Evolutionary conservation across 345 rosid species (phyloP).

Genomic region (Odontarrhena argentea): DNA sequence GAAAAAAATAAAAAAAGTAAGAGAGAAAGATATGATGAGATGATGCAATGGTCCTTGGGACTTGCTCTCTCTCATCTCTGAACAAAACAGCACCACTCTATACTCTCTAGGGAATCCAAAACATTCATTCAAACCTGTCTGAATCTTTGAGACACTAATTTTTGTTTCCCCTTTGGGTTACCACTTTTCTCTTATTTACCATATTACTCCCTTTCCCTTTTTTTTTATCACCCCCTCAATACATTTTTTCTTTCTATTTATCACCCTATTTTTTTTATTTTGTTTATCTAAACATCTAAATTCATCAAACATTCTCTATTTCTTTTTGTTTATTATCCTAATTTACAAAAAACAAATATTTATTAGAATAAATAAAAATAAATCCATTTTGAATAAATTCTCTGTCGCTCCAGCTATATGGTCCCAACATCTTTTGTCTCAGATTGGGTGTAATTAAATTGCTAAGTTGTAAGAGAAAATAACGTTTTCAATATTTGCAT

Average conservation of each 20-base stretch:
- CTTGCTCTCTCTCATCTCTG: conserved; percentile 39
- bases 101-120: conserved; percentile 39
- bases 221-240: conserved; percentile 30
- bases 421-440: conserved; percentile 39
- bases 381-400: conserved; percentile 6
- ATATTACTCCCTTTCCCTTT: conserved; percentile 32
- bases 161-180: conserved; percentile 41
- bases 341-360: neutral
- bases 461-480: conserved; percentile 14
- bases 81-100: conserved; percentile 36
- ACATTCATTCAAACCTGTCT: conserved; percentile 50
- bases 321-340: neutral
- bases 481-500: conserved; percentile 4
- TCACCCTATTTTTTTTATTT: neutral
- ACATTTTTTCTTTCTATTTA: neutral
- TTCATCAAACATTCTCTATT: too few relatives aligned
- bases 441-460: conserved; percentile 33
- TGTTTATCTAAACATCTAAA: too few relatives aligned
- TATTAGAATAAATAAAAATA: neutral
- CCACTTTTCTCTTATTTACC: conserved; percentile 33
- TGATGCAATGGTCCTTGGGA: conserved; percentile 47
- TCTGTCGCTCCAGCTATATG: conserved; percentile 44
- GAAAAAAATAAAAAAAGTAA: neutral
- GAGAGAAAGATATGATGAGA: conserved; percentile 27
- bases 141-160: conserved; percentile 50